Evolutionary conservation across 108 stramenopile genomes (phyloP), one percentile per base, ranked within the genome.

Genomic region (Hondaea fermentalgiana): DNA sequence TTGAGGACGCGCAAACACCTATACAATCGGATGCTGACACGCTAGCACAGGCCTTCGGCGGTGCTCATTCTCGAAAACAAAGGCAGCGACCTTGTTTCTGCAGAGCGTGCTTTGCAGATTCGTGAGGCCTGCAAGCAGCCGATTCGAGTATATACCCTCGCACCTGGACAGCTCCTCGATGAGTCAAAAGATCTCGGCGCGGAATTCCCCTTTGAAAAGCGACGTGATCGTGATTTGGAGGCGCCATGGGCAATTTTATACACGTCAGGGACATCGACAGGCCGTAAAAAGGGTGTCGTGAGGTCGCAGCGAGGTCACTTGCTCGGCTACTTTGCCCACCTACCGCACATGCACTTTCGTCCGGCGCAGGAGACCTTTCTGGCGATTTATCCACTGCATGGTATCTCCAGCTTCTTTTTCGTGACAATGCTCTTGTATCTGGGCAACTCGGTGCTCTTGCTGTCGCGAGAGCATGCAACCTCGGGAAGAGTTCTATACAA

Each of bases 371-470:
- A 83, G 25, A 83, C 45, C 19, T 83, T 83, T 35, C 23, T 83
- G n/a, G 76, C 76, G 23, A 8, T 83, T 8, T 83, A 83, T 23
- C 76, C 76, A 16, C 4, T 83, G 45, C 76, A 83, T 45, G 76
- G 76, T 6, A 83, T 83, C 51, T 83, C 76, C 8, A 83, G 76
- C 76, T 83, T 83, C 51, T 83, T 83, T 45, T 83, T 83, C 28
- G 45, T 53, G 5, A 53, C 51, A 12, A 83, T 83, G 76, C 19
- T 83, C 43, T 23, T 83, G 6, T 83, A 83, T 45, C n/a, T 83
- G 10, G 76, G 76, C n/a, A 17, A 47, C n/a, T 21, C 10, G 10
- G 76, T 83, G 51, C 76, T 83, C 16, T 23, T 83, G 10, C 49
- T 53, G 1, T 83, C 76, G n/a, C 19, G 76, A 6, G 16, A 83